Evolutionary conservation across 305 asterid species (phyloP).

Genomic region (Galium porrigens): DNA sequence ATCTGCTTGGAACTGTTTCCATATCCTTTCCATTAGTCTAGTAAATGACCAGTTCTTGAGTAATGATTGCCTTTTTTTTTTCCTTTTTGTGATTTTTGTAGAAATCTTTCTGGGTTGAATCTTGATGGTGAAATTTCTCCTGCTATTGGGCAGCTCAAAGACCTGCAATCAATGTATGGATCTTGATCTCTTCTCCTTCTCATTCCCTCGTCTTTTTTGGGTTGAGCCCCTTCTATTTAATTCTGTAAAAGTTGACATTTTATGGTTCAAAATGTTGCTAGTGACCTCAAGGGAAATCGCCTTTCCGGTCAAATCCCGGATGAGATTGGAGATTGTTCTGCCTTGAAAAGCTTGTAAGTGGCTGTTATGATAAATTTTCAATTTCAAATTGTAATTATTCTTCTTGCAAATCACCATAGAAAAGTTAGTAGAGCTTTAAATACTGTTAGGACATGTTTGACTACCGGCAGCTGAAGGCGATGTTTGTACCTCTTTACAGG

Average conservation of each 20-base stretch:
- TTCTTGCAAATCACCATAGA: too few species aligned
- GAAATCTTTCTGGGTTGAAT: slow-evolving; percentile 39
- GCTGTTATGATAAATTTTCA: neutral
- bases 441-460: neutral
- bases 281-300: slow-evolving; percentile 62
- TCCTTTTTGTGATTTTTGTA: slow-evolving; percentile 5
- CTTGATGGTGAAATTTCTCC: slow-evolving; percentile 56
- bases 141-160: slow-evolving; percentile 65
- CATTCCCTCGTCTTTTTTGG: neutral
- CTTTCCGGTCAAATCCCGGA: slow-evolving; percentile 95
- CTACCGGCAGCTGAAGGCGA: neutral
- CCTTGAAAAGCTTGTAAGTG: slow-evolving; percentile 43
- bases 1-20: neutral
- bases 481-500: slow-evolving; percentile 24
- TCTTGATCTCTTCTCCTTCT: neutral
- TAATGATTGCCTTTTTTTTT: neutral
- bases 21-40: neutral
- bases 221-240: neutral
- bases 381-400: neutral
- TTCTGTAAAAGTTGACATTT: slow-evolving; percentile 4
- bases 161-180: slow-evolving; percentile 50
- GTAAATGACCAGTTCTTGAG: neutral
- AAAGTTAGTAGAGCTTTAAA: neutral
- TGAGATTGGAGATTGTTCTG: slow-evolving; percentile 87
- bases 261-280: slow-evolving; percentile 15